Evolutionary conservation across 495 filamentous ascomycete species (phyloP).

Genomic region (Penicillium mononematosum): DNA sequence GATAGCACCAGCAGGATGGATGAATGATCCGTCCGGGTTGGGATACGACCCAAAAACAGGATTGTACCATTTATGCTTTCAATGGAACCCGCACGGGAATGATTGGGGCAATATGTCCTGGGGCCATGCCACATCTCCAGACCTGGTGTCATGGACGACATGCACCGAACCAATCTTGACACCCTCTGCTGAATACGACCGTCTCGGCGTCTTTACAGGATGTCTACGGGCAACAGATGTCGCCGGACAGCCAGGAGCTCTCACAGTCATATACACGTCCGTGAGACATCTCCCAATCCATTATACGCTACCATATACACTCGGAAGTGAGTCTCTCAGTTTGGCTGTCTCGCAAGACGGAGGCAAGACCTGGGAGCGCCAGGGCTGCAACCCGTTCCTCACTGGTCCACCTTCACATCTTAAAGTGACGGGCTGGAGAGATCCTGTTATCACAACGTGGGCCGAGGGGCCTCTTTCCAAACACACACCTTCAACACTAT

Average conservation of each 20-base stretch:
- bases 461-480: slow-evolving; percentile 38
- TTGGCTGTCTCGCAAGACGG: slow-evolving; percentile 49
- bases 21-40: slow-evolving; percentile 58
- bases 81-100: slow-evolving; percentile 48
- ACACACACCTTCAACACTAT: slow-evolving; percentile 32
- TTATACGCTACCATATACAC: slow-evolving; percentile 46
- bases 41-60: slow-evolving; percentile 51
- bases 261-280: slow-evolving; percentile 53
- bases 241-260: slow-evolving; percentile 39
- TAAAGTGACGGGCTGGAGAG: slow-evolving; percentile 55
- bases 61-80: slow-evolving; percentile 44
- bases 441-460: slow-evolving; percentile 52
- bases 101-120: slow-evolving; percentile 50
- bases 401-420: slow-evolving; percentile 40
- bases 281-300: slow-evolving; percentile 52
- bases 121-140: slow-evolving; percentile 42
- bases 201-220: slow-evolving; percentile 53
- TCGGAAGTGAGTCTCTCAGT: slow-evolving; percentile 51
- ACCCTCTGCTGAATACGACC: slow-evolving; percentile 46
- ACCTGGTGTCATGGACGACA: slow-evolving; percentile 46
- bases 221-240: slow-evolving; percentile 46
- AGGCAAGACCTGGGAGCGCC: slow-evolving; percentile 50
- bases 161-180: slow-evolving; percentile 33
- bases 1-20: slow-evolving; percentile 53
- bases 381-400: slow-evolving; percentile 51